phyloP scores from a whole-genome alignment of 768 basidiomycete genomes.

The Mycena vitilis region DNA sequence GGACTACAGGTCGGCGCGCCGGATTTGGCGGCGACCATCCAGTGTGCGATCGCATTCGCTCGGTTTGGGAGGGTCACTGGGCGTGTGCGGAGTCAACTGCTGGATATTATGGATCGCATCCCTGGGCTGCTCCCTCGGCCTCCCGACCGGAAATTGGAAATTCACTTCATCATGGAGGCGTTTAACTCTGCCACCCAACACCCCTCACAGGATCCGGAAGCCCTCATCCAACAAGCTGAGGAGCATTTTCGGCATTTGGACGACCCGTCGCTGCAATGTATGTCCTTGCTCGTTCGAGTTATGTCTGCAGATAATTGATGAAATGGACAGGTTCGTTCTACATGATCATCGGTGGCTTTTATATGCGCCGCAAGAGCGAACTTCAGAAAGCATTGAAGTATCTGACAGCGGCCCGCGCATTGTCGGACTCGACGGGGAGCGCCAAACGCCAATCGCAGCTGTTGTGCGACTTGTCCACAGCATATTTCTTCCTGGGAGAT shows the following conservation, averaged over 20 bases:
- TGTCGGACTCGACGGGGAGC: neutral
- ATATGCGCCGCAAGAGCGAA: neutral
- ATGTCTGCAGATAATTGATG: neutral
- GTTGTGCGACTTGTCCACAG: neutral
- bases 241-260: neutral
- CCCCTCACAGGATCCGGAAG: neutral
- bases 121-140: neutral
- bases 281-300: neutral
- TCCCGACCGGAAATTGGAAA: neutral
- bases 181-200: neutral
- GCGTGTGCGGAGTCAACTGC: neutral
- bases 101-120: neutral
- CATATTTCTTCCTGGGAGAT: neutral
- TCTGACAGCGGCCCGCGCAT: neutral
- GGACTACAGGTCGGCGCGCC: neutral
- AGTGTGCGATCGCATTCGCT: neutral
- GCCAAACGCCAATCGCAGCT: neutral
- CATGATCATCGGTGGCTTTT: neutral
- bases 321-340: neutral
- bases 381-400: neutral
- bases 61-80: neutral
- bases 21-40: neutral
- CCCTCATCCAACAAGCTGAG: neutral
- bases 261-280: neutral
- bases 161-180: neutral